Evolutionary conservation across 129 eudicot genomes (phyloP), one percentile per base, ranked within the genome.

Genomic region (Centaurea solstitialis): DNA sequence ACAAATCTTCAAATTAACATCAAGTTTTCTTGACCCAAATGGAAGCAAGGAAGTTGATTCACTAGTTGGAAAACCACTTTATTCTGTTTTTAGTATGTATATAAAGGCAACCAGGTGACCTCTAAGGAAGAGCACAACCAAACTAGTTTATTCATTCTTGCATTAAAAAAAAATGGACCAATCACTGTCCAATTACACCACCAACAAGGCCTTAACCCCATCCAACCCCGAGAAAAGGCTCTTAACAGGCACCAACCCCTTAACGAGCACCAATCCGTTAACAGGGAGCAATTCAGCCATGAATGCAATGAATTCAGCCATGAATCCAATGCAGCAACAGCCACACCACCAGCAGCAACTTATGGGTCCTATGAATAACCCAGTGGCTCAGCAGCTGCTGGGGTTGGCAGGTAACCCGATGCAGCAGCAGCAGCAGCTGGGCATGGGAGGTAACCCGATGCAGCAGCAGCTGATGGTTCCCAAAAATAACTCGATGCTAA

Each of bases 11-110:
- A 68, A 3, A 68, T 39, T 80, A 37, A 85, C 84, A 77, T 59
- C 24, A 28, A 50, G 62, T 74, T 83, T 62, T 70, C 61, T 85
- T 47, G 82, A 76, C 78, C 24, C 82, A 73, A 82, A 17, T 50
- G 33, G 91, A 89, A 89, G 93, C 89, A 87, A 89, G 86, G 93
- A 85, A 89, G 90, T 83, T 79, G 91, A 88, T 88, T 85, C 89
- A 88, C 68, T 87, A 41, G 40, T 39, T 68, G 20, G n/a, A 21
- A 30, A 26, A 75, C 21, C 75, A 70, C 90, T 89, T 89, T 89
- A 85, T 89, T 87, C 93, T 74, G 13, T 71, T 80, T 73, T 20
- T 21, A 17, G 10, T 47, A 77, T 70, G 72, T 69, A 73, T 88
- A 66, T 85, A 85, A 68, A 82, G 74, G 38, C 78, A 35, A 68